Evolutionary conservation across 139 green algal species (phyloP).

Genomic region (Dunaliella sp.): DNA sequence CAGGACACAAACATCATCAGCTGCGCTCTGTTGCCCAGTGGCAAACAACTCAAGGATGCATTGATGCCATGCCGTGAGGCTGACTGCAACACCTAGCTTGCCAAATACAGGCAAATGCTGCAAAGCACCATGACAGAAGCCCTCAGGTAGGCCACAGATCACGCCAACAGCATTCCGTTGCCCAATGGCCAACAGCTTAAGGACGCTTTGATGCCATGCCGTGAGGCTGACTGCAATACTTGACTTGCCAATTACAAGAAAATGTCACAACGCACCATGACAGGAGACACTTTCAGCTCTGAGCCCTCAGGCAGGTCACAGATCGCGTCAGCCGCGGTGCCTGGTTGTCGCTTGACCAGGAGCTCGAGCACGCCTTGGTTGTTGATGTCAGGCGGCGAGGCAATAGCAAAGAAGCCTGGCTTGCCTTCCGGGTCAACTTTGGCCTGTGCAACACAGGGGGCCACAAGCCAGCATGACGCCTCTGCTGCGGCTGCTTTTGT

Average conservation of each 20-base stretch:
- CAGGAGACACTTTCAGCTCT: conserved; percentile 40
- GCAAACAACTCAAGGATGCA: conserved; percentile 65
- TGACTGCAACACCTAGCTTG: too few relatives aligned
- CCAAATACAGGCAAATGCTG: too few relatives aligned
- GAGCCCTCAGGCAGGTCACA: conserved; percentile 29
- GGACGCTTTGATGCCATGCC: conserved; percentile 46
- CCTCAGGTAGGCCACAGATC: conserved; percentile 42
- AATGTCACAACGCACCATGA: conserved; percentile 4
- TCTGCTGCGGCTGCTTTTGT: too few relatives aligned
- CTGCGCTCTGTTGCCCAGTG: conserved; percentile 59
- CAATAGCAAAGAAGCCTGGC: conserved; percentile 89
- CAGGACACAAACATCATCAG: conserved; percentile 51
- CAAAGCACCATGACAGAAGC: conserved; percentile 16
- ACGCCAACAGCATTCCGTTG: conserved; percentile 54
- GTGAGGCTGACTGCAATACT: conserved; percentile 57
- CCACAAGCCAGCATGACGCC: too few relatives aligned
- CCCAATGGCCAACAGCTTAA: conserved; percentile 73
- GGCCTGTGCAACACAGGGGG: too few relatives aligned
- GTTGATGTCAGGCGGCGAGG: conserved; percentile 65
- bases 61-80: conserved; percentile 66
- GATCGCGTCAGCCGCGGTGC: conserved; percentile 60
- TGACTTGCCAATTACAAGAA: too few relatives aligned
- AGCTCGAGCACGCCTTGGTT: conserved; percentile 55
- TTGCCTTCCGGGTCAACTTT: conserved; percentile 65
- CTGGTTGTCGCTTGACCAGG: conserved; percentile 64